Evolutionary conservation across 306 rosid species (phyloP).

Genomic region (Citrullus mucosospermus): DNA sequence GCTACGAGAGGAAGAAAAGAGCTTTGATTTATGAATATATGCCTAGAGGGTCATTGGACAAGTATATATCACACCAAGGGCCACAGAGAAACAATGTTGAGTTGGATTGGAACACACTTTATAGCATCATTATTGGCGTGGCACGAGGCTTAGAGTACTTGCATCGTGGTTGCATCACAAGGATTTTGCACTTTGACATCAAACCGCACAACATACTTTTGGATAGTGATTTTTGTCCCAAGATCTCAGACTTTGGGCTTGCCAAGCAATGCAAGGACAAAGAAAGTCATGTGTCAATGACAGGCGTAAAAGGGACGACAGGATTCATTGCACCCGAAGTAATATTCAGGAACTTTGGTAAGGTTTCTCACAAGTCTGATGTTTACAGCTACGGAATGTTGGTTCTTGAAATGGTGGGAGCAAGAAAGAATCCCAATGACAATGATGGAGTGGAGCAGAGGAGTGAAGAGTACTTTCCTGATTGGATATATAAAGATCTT

Average conservation of each 20-base stretch:
- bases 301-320: neutral
- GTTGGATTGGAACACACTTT: conserved; percentile 39
- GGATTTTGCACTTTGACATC: conserved; percentile 62
- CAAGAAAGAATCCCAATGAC: neutral
- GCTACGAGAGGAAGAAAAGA: conserved; percentile 32
- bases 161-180: conserved; percentile 14
- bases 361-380: neutral
- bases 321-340: neutral
- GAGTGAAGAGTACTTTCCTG: neutral
- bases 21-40: conserved; percentile 69
- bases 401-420: conserved; percentile 1
- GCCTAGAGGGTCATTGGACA: conserved; percentile 34
- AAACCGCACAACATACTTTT: conserved; percentile 80
- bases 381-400: conserved; percentile 10
- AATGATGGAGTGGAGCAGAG: neutral
- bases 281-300: neutral
- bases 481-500: neutral
- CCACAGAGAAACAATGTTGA: conserved; percentile 25
- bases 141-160: conserved; percentile 17
- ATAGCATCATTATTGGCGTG: conserved; percentile 36
- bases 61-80: neutral
- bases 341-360: neutral
- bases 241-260: conserved; percentile 78
- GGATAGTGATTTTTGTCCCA: conserved; percentile 42
- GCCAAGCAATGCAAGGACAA: neutral